Evolutionary conservation across 805 yeast species (phyloP), one percentile per base, ranked within the genome.

Genomic region (Candida orba): DNA sequence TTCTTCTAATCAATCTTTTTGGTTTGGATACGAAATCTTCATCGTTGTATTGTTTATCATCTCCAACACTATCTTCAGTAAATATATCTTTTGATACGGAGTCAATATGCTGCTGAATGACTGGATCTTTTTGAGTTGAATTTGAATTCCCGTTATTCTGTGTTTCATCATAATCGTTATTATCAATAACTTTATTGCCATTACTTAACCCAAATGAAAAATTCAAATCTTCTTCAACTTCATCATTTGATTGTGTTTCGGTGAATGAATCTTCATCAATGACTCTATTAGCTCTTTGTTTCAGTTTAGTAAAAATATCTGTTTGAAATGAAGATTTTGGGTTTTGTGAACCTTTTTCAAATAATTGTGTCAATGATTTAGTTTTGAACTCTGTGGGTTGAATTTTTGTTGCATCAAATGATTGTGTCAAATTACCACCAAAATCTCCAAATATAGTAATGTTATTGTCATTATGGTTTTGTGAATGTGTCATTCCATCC

Each of bases 131-230:
- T 37, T 37, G 34, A 30, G 34, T 20, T 15, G 15, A 25, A 9
- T 14, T 20, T 23, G 30, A 23, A 6, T 6, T 17, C 39, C 22
- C 22, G 22, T 45, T 6, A 44, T 43, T n/a, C 46, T 17, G 20
- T 17, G 22, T 8, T 9, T 33, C 35, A 33, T 56, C 55, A n/a
- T 59, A 68, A 17, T 56, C 63, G 17, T 60, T 62, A 14, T 43
- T 57, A 3, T 45, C 25, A 37, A n/a, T 34, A 17, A 12, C 32
- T 18, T 24, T 33, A 4, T 33, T 33, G 15, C 3, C 17, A 24
- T 33, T 33, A 18, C 14, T 17, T 9, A 33, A 18, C 12, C 23
- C 36, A 24, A 39, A 14, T 6, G 34, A 18, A 8, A 37, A 25
- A 14, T 15, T 34, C 9, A 22, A 20, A 13, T n/a, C 15, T 18